phyloP scores from a whole-genome alignment of 2,329 filamentous ascomycete genomes.

The Exserohilum rostratum region DNA sequence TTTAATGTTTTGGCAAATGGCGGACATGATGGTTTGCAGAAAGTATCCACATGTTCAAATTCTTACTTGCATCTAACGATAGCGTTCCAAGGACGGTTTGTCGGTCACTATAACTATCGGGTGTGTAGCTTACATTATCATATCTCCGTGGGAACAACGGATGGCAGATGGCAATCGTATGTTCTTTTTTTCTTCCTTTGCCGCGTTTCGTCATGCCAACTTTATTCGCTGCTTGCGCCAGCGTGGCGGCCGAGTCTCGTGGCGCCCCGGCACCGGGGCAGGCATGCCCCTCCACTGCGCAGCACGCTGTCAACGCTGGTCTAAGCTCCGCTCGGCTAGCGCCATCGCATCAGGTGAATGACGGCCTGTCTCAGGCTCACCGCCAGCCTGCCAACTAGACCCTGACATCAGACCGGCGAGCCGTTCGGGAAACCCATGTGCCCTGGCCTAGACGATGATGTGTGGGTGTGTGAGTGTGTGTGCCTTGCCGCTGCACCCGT shows the following conservation, averaged over 20 bases:
- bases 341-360: conserved; percentile 11
- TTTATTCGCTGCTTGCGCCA: not conserved
- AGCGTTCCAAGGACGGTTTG: not conserved
- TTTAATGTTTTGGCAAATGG: conserved; percentile 5
- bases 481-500: not conserved
- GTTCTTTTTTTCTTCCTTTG: not conserved
- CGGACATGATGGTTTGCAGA: not conserved
- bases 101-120: not conserved
- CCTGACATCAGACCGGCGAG: not conserved
- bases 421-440: conserved; percentile 1
- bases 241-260: conserved; percentile 1
- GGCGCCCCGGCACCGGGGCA: not conserved
- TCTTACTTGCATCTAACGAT: conserved; percentile 3
- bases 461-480: conserved; percentile 2
- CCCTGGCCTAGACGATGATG: not conserved
- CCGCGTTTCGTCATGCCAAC: not conserved
- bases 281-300: conserved; percentile 1
- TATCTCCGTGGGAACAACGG: not conserved
- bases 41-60: not conserved
- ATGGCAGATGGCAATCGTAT: not conserved
- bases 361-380: conserved; percentile 13
- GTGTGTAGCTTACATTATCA: not conserved
- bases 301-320: not conserved
- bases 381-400: conserved; percentile 7
- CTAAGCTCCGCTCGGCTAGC: conserved; percentile 1